Base-by-base conservation (phyloP, 169 alveolate genomes). In the Plasmodium knowlesi region DNA sequence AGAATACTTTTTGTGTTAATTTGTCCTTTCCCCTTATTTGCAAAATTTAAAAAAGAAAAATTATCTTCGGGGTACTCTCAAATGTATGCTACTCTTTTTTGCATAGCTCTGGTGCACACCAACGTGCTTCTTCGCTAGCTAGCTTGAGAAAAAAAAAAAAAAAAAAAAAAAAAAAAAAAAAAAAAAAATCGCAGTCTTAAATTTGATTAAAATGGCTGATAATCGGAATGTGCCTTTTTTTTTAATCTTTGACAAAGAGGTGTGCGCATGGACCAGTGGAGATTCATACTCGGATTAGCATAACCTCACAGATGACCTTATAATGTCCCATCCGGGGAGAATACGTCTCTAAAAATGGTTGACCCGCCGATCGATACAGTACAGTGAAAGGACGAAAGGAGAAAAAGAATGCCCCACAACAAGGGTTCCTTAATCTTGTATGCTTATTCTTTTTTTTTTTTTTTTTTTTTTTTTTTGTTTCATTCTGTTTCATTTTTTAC, bases 111-210 rank as follows among this genome's bases (percentile, higher is more conserved):
- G 22, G 43, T 16, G 43, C 25, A n/a, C 43, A 74, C 32, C 54
- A 74, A 19, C 37, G 54, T 34, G 34, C 54, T 32, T 14, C 28
- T 74, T 74, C 8, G 43, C 14, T 16, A 19, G 54, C 6, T 32
- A 74, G 10, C 16, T 32, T 39, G 46, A 32, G 32, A 73, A 16
- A n/a, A n/a, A n/a, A n/a, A n/a, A n/a, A n/a, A n/a, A n/a, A n/a
- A n/a, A 73, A 30, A 30, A 30, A 73, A 73, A 73, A 73, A 73
- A 73, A 74, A n/a, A 74, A 74, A 74, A 74, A 74, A 19, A 34
- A 74, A 74, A 74, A 34, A 74, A 74, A 32, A 74, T 32, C 37
- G 76, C 76, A 67, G 30, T 67, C 76, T 67, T 67, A 67, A 67
- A 67, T 19, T 16, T 67, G 76, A 67, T 34, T 6, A 67, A 67